Conservation (phyloP, 169 alveolate species). For the Plasmodium relictum region DNA sequence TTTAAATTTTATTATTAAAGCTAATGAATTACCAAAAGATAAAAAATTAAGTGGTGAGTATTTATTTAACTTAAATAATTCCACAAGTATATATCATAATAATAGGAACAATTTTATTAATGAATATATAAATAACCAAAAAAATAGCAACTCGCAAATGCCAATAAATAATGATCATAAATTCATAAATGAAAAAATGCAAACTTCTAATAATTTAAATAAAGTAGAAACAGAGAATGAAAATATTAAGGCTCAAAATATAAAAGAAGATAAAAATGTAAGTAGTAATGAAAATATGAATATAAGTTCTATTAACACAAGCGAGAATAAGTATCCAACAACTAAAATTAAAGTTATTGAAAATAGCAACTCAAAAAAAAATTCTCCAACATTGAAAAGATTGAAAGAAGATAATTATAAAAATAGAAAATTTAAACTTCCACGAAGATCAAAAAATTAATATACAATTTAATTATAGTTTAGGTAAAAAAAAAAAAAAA, state of each 20-base stretch:
- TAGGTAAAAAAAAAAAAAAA: not conserved
- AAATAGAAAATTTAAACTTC: slow-evolving; percentile 25
- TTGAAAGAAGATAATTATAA: slow-evolving; percentile 44
- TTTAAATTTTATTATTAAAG: slow-evolving; percentile 12
- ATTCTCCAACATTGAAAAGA: slow-evolving; percentile 32
- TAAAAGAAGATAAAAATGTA: no score
- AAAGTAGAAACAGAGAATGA: no score
- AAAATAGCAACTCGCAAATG: not conserved
- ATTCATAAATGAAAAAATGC: no score
- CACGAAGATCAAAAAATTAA: slow-evolving; percentile 32
- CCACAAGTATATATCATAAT: not conserved
- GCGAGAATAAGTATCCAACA: not conserved
- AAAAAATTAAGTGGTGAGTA: slow-evolving; percentile 11
- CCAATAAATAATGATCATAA: no score
- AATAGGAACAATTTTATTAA: not conserved
- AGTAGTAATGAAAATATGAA: no score
- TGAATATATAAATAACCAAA: not conserved
- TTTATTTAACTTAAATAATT: not conserved
- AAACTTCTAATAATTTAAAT: no score
- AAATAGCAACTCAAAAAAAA: slow-evolving; percentile 14
- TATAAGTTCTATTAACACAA: not conserved
- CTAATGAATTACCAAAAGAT: not conserved
- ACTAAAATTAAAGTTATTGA: slow-evolving; percentile 14
- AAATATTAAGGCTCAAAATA: no score
- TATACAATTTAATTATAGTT: no score